Conservation (phyloP, 139 green algal genomes). For the Volvox reticuliferus region DNA sequence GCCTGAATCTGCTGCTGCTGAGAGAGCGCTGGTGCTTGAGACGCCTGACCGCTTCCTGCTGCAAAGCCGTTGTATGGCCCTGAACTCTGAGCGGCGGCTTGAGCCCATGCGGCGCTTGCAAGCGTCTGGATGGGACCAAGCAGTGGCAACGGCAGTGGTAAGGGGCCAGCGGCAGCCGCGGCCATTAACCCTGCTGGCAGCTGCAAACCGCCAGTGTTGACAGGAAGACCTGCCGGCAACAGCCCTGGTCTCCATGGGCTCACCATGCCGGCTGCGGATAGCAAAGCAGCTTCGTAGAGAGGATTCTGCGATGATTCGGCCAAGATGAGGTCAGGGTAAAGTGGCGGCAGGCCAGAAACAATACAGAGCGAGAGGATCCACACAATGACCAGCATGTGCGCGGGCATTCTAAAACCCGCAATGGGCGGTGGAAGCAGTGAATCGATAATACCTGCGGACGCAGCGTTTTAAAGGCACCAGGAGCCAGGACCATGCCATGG, state of each 20-base stretch:
- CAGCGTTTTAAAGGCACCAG: no score
- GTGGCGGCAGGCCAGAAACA: no score
- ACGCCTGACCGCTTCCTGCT: neutral
- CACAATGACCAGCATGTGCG: no score
- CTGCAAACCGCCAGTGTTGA: conserved; percentile 18
- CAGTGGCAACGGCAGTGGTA: neutral
- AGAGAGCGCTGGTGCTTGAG: neutral
- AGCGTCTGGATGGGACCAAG: conserved; percentile 8
- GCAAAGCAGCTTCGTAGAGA: conserved; percentile 21
- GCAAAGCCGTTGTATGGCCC: neutral
- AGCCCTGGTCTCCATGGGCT: neutral
- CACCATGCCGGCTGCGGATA: neutral
- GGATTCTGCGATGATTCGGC: neutral
- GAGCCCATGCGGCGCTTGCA: conserved; percentile 23
- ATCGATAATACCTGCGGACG: no score
- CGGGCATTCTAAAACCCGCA: no score
- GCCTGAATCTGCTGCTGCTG: conserved; percentile 8
- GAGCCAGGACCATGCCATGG: no score
- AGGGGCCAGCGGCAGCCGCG: neutral
- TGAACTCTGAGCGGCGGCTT: neutral
- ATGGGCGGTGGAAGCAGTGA: no score
- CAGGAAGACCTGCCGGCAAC: neutral
- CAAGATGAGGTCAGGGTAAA: no score
- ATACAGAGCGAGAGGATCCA: no score
- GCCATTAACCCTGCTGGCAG: conserved; percentile 1